Conservation (phyloP, 495 filamentous ascomycete genomes). For the Aspergillus ostianus region DNA sequence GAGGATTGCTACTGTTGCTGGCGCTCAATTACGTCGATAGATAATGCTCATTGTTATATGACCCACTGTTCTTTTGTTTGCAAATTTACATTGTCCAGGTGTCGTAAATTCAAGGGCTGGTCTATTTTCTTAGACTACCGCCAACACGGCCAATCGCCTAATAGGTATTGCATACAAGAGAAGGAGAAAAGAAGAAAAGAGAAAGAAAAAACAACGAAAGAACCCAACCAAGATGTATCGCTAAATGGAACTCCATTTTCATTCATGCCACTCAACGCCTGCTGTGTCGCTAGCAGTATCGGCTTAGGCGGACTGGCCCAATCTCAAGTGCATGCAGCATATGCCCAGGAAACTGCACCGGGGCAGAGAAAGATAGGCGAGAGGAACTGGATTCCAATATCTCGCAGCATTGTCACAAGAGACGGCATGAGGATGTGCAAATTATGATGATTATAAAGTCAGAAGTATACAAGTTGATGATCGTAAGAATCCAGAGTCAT, state of each 20-base stretch:
- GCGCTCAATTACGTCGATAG: too few relatives aligned
- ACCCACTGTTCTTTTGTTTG: too few relatives aligned
- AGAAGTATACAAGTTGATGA: constrained; percentile 4
- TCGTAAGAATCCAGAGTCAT: constrained; percentile 1
- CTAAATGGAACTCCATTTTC: constrained; percentile 16
- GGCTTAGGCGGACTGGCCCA: constrained; percentile 5
- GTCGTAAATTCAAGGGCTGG: background rate
- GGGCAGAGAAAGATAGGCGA: background rate
- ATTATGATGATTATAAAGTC: background rate
- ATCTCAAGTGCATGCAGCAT: background rate
- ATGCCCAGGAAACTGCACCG: background rate
- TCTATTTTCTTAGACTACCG: background rate
- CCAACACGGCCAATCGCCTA: background rate
- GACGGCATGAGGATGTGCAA: constrained; percentile 9
- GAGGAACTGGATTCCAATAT: background rate
- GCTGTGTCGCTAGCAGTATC: constrained; percentile 13
- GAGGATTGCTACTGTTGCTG: too few relatives aligned
- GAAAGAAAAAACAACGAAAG: background rate
- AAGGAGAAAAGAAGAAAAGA: background rate
- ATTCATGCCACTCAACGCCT: constrained; percentile 20
- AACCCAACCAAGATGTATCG: constrained; percentile 1
- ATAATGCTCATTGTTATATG: too few relatives aligned
- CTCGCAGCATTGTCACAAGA: background rate
- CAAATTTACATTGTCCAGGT: too few relatives aligned
- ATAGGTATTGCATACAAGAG: constrained; percentile 1